A percentile compares a stretch with the other conserved stretches of the same genome.
Conservation (phyloP, 177 flowering plant species). For the Vitis hybrid region DNA sequence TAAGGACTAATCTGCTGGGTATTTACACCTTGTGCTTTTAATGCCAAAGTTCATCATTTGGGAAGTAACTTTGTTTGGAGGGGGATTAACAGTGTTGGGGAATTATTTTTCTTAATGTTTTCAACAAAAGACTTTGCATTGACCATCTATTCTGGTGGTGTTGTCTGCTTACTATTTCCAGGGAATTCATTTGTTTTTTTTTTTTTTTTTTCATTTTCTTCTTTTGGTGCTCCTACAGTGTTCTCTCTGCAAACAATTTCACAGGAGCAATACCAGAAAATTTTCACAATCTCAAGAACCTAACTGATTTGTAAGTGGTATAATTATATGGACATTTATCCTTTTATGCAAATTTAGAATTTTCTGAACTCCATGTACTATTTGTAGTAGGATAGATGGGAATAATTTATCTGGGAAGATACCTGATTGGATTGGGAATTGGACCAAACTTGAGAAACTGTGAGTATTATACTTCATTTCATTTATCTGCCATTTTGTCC, state of each 20-base stretch:
- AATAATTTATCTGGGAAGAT: slow-evolving; percentile 59
- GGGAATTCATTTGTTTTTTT: no score
- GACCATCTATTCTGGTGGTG: not conserved
- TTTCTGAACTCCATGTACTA: slow-evolving; percentile 5
- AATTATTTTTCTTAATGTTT: no score
- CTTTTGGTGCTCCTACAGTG: slow-evolving; percentile 32
- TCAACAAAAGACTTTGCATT: no score
- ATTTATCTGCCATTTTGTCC: not conserved
- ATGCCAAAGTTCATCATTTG: no score
- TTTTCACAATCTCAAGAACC: slow-evolving; percentile 51
- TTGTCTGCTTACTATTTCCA: not conserved
- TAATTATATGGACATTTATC: not conserved
- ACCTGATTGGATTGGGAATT: slow-evolving; percentile 78
- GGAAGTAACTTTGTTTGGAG: no score
- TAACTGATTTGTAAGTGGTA: slow-evolving; percentile 68
- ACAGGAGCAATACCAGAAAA: slow-evolving; percentile 65
- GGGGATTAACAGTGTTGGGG: no score
- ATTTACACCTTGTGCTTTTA: no score
- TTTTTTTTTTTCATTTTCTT: no score
- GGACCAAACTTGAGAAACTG: slow-evolving; percentile 56
- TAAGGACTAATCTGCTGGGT: no score
- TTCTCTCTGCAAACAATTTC: slow-evolving; percentile 68
- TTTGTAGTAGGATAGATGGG: slow-evolving; percentile 83
- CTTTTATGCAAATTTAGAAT: not conserved
- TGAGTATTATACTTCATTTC: slow-evolving; percentile 32